These are phyloP conservation scores for Pseudocercospora ulei DNA, from an alignment of 2,329 filamentous ascomycete genomes.

Conservation along the genomic window DNA sequence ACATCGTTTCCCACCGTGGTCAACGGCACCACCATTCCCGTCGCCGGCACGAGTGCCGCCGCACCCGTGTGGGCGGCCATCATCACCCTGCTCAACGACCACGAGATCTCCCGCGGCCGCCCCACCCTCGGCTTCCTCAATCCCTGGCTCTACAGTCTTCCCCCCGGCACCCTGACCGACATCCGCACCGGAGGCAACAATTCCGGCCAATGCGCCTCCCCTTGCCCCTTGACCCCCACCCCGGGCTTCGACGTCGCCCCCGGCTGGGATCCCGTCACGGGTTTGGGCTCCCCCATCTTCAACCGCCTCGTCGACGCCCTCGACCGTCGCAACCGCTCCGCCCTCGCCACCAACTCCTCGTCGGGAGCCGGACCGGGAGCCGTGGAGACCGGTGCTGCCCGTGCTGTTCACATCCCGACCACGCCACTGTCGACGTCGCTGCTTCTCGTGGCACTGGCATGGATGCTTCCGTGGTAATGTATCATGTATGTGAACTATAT, in stretches of 20 bases:
- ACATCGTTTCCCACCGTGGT: conserved; percentile 31
- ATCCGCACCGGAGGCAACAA: conserved; percentile 32
- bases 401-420: too few species aligned
- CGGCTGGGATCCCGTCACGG: conserved; percentile 25
- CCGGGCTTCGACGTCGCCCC: conserved; percentile 23
- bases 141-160: conserved; percentile 47
- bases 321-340: too few species aligned
- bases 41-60: conserved; percentile 45
- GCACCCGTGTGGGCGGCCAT: conserved; percentile 51
- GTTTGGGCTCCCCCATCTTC: conserved; percentile 10
- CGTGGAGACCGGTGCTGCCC: too few species aligned
- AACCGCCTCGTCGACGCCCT: conserved; percentile 1
- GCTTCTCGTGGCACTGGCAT: too few species aligned
- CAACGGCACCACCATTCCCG: conserved; percentile 33
- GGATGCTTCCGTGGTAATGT: too few species aligned
- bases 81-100: conserved; percentile 55
- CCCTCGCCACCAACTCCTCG: too few species aligned
- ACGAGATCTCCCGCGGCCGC: conserved; percentile 44
- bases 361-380: too few species aligned
- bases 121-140: conserved; percentile 46
- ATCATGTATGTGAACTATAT: too few species aligned
- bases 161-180: conserved; percentile 43
- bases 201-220: conserved; percentile 19
- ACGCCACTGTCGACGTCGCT: too few species aligned
- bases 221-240: conserved; percentile 18